A percentile compares a stretch with the other conserved stretches of the same genome.
Conservation (phyloP, 306 rosid genomes). For the Cucurbita maxima region DNA sequence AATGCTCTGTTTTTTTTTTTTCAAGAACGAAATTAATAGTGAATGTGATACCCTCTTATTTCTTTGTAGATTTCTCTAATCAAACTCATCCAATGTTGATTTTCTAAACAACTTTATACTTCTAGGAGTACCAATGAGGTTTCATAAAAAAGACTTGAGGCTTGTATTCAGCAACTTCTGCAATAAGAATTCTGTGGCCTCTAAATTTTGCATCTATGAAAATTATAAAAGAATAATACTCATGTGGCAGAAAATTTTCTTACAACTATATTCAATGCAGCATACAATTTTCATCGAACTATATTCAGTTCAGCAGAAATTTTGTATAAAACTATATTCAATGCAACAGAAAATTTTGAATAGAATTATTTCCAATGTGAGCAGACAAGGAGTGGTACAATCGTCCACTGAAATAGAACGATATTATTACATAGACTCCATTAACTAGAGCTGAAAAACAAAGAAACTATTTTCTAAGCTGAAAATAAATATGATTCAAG, state of each 20-base stretch:
- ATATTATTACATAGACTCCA: background rate
- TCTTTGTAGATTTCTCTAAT: background rate
- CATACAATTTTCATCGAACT: too few relatives aligned
- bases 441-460: background rate
- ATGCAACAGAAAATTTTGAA: background rate
- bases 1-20: too few relatives aligned
- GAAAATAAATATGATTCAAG: background rate
- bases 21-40: too few relatives aligned
- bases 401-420: background rate
- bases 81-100: background rate
- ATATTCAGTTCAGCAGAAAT: too few relatives aligned
- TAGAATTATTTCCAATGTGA: background rate
- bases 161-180: background rate
- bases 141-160: background rate
- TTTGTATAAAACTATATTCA: too few relatives aligned
- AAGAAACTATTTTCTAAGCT: background rate
- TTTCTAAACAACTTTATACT: background rate
- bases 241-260: too few relatives aligned
- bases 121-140: background rate
- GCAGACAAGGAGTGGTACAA: background rate
- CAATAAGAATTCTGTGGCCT: background rate
- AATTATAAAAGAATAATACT: too few relatives aligned
- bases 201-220: background rate
- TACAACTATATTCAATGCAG: too few relatives aligned
- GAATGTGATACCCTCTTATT: background rate